Evolutionary conservation across 345 rosid genomes (phyloP).

Genomic region (Laguncularia racemosa): DNA sequence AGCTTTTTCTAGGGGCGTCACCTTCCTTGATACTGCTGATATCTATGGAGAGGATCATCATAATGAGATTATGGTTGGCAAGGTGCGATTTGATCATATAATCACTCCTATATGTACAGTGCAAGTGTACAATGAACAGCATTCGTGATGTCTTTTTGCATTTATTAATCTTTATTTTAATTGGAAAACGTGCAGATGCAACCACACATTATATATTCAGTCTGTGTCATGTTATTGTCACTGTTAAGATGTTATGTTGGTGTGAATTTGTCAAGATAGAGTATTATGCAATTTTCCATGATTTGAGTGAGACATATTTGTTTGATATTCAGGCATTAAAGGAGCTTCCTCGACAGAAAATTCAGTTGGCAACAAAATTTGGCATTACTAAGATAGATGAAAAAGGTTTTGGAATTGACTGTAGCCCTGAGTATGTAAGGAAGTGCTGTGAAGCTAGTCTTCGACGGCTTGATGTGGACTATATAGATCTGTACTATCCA

Average conservation of each 20-base stretch:
- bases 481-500: conserved; percentile 47
- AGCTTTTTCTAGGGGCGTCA: conserved; percentile 32
- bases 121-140: too few species aligned
- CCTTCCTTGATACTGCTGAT: conserved; percentile 39
- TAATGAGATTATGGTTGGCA: conserved; percentile 43
- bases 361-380: conserved; percentile 50
- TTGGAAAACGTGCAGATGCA: too few species aligned
- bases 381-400: conserved; percentile 15
- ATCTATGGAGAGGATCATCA: conserved; percentile 27
- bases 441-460: conserved; percentile 50
- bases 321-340: conserved; percentile 28
- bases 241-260: too few species aligned
- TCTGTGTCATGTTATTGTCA: too few species aligned
- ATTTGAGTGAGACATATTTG: too few species aligned
- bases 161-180: too few species aligned
- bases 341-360: conserved; percentile 40
- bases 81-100: conserved; percentile 14
- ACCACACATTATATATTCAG: too few species aligned
- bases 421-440: conserved; percentile 37
- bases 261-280: too few species aligned
- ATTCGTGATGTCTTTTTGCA: too few species aligned
- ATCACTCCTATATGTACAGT: too few species aligned
- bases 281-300: too few species aligned
- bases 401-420: conserved; percentile 15
- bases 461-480: too few species aligned